phyloP scores from a whole-genome alignment of 2,329 filamentous ascomycete genomes.

The Blumeria hordei region DNA sequence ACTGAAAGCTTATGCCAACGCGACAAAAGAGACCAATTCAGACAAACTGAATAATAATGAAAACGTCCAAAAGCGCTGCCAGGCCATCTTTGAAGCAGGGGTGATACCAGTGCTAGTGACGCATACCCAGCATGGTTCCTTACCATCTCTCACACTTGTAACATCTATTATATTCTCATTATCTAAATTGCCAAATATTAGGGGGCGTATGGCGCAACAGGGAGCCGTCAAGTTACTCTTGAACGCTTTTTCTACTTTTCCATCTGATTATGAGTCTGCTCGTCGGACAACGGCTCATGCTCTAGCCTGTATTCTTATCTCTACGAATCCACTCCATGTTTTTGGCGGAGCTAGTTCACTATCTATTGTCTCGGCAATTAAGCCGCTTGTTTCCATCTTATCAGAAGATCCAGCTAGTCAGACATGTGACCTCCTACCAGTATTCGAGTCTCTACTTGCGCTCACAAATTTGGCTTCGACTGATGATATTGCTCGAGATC shows the following conservation, averaged over 20 bases:
- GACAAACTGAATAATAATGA: constrained; percentile 54
- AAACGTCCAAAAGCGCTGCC: constrained; percentile 53
- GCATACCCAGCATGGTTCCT: constrained; percentile 48
- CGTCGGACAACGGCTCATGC: constrained; percentile 50
- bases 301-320: constrained; percentile 65
- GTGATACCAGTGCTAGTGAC: constrained; percentile 54
- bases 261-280: constrained; percentile 22
- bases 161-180: constrained; percentile 57
- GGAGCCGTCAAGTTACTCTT: constrained; percentile 76
- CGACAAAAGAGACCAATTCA: constrained; percentile 36
- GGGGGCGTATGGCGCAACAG: constrained; percentile 70
- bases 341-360: constrained; percentile 57
- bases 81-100: constrained; percentile 53
- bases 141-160: constrained; percentile 45
- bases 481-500: constrained; percentile 34
- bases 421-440: constrained; percentile 57
- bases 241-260: constrained; percentile 38
- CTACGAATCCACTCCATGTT: constrained; percentile 59
- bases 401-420: constrained; percentile 35
- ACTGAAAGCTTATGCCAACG: constrained; percentile 82
- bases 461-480: constrained; percentile 81
- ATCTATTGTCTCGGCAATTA: constrained; percentile 56
- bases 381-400: constrained; percentile 56
- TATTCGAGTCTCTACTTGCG: constrained; percentile 76
- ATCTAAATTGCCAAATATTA: constrained; percentile 45